Evolutionary conservation across 805 yeast genomes (phyloP), one percentile per base, ranked within the genome.

Genomic region (Kluyveromyces nonfermentans): DNA sequence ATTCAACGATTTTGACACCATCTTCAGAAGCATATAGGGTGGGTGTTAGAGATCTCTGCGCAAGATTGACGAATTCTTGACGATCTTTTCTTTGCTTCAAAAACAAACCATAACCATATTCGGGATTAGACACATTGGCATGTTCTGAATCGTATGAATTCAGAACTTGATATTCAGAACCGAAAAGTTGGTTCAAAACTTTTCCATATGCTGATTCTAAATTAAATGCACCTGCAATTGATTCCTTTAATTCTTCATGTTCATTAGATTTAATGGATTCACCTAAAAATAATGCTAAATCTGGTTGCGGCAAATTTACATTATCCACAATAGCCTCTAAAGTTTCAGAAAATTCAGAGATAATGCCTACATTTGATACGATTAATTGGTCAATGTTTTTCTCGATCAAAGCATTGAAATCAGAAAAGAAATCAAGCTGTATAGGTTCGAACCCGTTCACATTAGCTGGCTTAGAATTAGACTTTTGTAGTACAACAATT

Each of bases 101-200:
- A 59, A 72, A 87, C 21, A 76, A 67, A 62, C 97, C 97, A 52
- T 75, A 85, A 7, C 96, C 96, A 57, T 69, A 89, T 64, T 88
- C 97, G 19, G 97, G 97, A 41, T 78, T 75, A 16, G 78, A 57
- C 4, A 77, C 75, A 41, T 69, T 66, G 36, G 71, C 67, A 40
- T 58, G 53, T 31, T 67, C 64, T 19, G 73, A 69, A 15, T 71
- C 53, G 51, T 64, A 75, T 43, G 80, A 79, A 63, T 86, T 82
- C 59, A 84, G 69, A 32, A 88, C 64, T 42, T 73, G 69, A 48
- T 85, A 67, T 43, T 75, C 70, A 7, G 70, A 60, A 10, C 53
- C 40, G 57, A 79, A 81, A 7, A 85, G 70, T 63, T 88, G 95
- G 39, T 73, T 63, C 52, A 89, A 72, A 16, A 90, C 77, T 59